These are phyloP conservation scores for Tremella yokohamensis DNA, from an alignment of 768 basidiomycete species.

Conservation along the genomic window DNA sequence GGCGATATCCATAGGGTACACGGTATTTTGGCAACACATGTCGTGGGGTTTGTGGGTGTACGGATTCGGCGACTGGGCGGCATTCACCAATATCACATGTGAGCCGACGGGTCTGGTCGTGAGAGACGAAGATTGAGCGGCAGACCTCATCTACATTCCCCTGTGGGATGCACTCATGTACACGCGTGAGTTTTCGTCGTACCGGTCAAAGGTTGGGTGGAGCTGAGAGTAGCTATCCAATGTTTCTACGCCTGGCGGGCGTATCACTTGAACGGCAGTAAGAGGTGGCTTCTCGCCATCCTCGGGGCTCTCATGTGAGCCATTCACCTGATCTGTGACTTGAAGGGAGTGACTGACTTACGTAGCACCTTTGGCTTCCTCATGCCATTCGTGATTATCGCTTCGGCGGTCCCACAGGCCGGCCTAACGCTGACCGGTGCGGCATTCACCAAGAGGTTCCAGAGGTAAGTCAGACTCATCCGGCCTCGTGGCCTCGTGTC, in stretches of 20 bases:
- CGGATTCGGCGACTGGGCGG: too few relatives aligned
- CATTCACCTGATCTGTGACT: neutral
- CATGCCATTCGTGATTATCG: slow-evolving; percentile 1
- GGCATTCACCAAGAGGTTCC: slow-evolving; percentile 1
- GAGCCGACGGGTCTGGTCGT: too few relatives aligned
- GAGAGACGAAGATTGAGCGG: too few relatives aligned
- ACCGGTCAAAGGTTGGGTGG: too few relatives aligned
- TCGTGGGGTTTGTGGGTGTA: too few relatives aligned
- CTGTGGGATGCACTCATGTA: too few relatives aligned
- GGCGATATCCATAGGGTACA: too few relatives aligned
- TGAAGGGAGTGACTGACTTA: neutral
- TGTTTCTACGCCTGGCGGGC: slow-evolving; percentile 9
- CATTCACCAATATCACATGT: too few relatives aligned
- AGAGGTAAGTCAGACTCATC: neutral
- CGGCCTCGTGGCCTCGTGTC: neutral
- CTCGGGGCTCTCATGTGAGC: slow-evolving; percentile 8
- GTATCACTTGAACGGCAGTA: slow-evolving; percentile 4
- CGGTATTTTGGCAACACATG: too few relatives aligned
- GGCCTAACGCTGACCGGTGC: slow-evolving; percentile 1
- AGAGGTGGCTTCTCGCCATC: neutral
- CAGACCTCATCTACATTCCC: too few relatives aligned
- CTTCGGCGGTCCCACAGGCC: neutral
- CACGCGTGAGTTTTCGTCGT: too few relatives aligned
- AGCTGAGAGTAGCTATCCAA: neutral
- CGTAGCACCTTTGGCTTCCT: neutral